These are phyloP conservation scores for Pisolithus marmoratus DNA, from an alignment of 768 basidiomycete species.

Conservation along the genomic window DNA sequence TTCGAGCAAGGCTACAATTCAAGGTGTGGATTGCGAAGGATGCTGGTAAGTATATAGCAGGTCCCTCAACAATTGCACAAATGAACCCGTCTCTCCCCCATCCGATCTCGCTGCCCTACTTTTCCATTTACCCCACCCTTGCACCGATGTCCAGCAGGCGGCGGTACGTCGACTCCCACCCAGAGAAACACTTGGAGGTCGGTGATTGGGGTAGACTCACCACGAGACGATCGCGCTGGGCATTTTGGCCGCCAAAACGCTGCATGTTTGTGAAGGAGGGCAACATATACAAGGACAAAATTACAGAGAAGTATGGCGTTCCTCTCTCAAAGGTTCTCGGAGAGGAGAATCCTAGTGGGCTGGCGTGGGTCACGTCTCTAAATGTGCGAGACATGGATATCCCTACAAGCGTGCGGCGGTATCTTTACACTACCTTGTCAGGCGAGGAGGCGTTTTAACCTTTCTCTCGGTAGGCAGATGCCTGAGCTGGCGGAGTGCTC, in stretches of 20 bases:
- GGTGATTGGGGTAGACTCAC: constrained; percentile 30
- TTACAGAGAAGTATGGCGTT: constrained; percentile 18
- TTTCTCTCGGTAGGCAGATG: constrained; percentile 12
- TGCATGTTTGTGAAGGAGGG: constrained; percentile 28
- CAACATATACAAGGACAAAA: constrained; percentile 26
- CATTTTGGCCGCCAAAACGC: constrained; percentile 19
- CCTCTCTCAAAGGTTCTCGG: constrained; percentile 18
- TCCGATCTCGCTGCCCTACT: neutral
- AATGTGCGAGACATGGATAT: constrained; percentile 20
- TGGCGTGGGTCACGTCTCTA: constrained; percentile 24
- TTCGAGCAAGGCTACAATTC: neutral
- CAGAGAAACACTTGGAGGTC: constrained; percentile 23
- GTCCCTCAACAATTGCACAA: neutral
- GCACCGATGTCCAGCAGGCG: constrained; percentile 15
- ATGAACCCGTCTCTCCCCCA: neutral
- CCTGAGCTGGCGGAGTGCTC: constrained; percentile 20
- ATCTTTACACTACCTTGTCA: neutral
- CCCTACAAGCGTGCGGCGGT: constrained; percentile 9
- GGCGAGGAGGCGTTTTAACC: neutral
- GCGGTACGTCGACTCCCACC: constrained; percentile 27
- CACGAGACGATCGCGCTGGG: constrained; percentile 4
- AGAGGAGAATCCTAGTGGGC: constrained; percentile 11
- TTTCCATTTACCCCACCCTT: neutral
- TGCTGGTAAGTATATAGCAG: neutral
- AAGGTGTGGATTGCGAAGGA: neutral